Conservation (phyloP, 1,284 basidiomycete genomes). For the Marasmius sp. region DNA sequence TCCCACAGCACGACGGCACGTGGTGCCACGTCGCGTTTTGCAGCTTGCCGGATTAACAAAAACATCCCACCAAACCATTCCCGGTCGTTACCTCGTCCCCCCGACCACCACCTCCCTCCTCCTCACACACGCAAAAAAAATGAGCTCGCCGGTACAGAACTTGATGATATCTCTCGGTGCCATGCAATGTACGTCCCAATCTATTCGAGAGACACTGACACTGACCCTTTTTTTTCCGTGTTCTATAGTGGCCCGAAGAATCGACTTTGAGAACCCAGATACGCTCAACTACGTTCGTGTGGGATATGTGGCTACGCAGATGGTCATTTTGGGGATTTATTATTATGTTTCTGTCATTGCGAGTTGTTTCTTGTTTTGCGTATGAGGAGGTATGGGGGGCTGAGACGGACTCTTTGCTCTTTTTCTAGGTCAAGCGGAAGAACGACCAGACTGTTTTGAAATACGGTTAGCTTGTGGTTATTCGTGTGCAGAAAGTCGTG, state of each 20-base stretch:
- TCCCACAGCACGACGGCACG: no score
- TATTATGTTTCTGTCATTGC: constrained; percentile 75
- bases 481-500: constrained; percentile 20
- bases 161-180: constrained; percentile 85
- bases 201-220: constrained; percentile 17
- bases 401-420: not conserved
- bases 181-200: constrained; percentile 85
- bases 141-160: constrained; percentile 64
- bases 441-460: constrained; percentile 96
- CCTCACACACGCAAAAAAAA: no score
- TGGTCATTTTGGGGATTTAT: constrained; percentile 70
- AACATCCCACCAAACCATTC: no score
- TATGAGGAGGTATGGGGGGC: no score
- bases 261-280: constrained; percentile 89
- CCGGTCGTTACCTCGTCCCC: no score
- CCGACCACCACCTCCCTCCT: no score
- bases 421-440: constrained; percentile 80
- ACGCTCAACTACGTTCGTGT: constrained; percentile 83
- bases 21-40: no score
- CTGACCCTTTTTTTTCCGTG: constrained; percentile 7
- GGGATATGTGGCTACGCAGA: constrained; percentile 79
- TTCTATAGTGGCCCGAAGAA: constrained; percentile 77
- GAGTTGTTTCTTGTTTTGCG: constrained; percentile 16
- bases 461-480: constrained; percentile 59
- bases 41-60: no score